Evolutionary conservation across 1,139 yeast genomes (phyloP).

Genomic region (Geotrichum histeridarum): DNA sequence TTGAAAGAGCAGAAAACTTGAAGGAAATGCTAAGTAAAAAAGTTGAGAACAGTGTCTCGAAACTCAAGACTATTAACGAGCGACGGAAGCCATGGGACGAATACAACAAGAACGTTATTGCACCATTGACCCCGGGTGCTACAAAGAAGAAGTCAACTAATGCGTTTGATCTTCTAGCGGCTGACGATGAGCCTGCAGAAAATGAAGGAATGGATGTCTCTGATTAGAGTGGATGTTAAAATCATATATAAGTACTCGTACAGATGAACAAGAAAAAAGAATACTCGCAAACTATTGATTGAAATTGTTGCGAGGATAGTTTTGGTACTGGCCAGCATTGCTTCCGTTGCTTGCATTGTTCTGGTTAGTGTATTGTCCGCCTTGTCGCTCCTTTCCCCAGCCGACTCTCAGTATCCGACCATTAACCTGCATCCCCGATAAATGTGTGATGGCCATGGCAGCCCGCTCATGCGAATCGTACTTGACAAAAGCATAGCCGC

Average conservation of each 20-base stretch:
- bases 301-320: neutral
- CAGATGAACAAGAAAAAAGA: neutral
- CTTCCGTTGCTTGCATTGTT: neutral
- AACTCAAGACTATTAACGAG: conserved; percentile 27
- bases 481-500: conserved; percentile 80
- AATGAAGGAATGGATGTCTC: conserved; percentile 5
- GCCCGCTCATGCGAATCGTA: conserved; percentile 86
- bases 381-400: conserved; percentile 57
- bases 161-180: conserved; percentile 9
- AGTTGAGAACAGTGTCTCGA: conserved; percentile 27
- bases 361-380: neutral
- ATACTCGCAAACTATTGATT: neutral
- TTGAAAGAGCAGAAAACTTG: conserved; percentile 29
- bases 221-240: neutral
- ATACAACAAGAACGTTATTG: conserved; percentile 14
- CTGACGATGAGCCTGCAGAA: neutral
- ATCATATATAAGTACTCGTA: neutral
- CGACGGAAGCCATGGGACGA: conserved; percentile 27
- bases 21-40: conserved; percentile 31
- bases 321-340: neutral
- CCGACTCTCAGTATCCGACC: conserved; percentile 81
- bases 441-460: conserved; percentile 77
- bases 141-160: conserved; percentile 11
- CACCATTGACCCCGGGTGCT: conserved; percentile 2
- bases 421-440: conserved; percentile 64